These are phyloP conservation scores for Lomentospora prolificans DNA, from an alignment of 2,329 filamentous ascomycete species.

Conservation along the genomic window DNA sequence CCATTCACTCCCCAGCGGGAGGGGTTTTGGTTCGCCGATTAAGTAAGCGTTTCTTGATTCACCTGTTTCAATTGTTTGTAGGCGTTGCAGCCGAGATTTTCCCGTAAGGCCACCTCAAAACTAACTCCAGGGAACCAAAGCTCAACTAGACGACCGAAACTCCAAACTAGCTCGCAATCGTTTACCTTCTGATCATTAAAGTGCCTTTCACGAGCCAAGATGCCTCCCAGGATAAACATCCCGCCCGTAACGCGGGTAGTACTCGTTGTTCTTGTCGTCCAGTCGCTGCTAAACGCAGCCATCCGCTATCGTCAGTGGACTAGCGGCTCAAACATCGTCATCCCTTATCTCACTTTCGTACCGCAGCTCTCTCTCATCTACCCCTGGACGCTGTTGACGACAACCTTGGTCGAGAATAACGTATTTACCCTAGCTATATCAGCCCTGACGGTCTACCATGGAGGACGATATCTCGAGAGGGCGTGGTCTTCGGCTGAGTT, in stretches of 20 bases:
- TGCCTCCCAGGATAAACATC: conserved; percentile 82
- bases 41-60: neutral
- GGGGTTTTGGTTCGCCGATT: too few species aligned
- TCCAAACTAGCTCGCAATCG: neutral
- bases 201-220: conserved; percentile 24
- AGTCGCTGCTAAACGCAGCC: conserved; percentile 74
- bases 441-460: conserved; percentile 73
- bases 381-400: conserved; percentile 84
- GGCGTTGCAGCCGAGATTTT: neutral
- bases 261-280: conserved; percentile 62
- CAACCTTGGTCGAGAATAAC: conserved; percentile 87
- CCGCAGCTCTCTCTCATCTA: conserved; percentile 77
- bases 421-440: conserved; percentile 76
- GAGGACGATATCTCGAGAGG: conserved; percentile 87
- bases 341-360: conserved; percentile 81
- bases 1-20: too few species aligned
- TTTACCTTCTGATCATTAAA: neutral
- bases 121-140: neutral
- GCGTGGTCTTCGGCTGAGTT: conserved; percentile 92
- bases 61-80: neutral
- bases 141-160: neutral
- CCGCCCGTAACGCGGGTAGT: conserved; percentile 81
- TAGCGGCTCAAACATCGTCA: conserved; percentile 53
- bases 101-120: neutral
- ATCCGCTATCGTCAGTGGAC: conserved; percentile 65